Evolutionary conservation across 352 stramenopile species (phyloP).

Genomic region (Phytophthora vignae): DNA sequence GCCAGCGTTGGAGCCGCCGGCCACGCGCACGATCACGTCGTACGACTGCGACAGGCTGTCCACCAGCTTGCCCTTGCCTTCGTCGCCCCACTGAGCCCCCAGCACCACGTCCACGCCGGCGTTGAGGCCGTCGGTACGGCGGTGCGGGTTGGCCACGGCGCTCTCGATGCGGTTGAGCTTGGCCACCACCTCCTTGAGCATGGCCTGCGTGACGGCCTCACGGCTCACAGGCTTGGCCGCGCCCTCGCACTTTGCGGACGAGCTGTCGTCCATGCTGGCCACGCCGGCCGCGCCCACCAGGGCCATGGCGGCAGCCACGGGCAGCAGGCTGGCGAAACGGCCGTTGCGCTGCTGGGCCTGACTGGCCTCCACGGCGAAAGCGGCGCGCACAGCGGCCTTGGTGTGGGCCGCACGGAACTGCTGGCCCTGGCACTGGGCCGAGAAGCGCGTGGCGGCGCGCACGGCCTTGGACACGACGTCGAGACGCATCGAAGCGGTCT

Average conservation of each 20-base stretch:
- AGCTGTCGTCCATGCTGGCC: conserved; percentile 28
- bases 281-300: conserved; percentile 31
- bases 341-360: conserved; percentile 34
- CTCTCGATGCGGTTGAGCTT: conserved; percentile 91
- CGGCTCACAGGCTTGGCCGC: conserved; percentile 49
- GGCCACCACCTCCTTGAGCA: conserved; percentile 85
- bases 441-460: conserved; percentile 52
- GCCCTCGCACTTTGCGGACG: conserved; percentile 42
- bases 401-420: conserved; percentile 42
- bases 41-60: conserved; percentile 95
- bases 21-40: conserved; percentile 97
- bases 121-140: conserved; percentile 71
- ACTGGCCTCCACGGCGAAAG: conserved; percentile 52
- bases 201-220: conserved; percentile 65
- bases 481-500: conserved; percentile 54
- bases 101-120: conserved; percentile 94
- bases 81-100: conserved; percentile 98
- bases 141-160: conserved; percentile 84
- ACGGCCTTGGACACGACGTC: conserved; percentile 54
- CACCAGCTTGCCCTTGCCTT: conserved; percentile 99
- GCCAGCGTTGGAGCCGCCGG: conserved; percentile 97
- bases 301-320: conserved; percentile 23
- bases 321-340: conserved; percentile 30
- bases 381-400: conserved; percentile 49
- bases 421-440: conserved; percentile 38